phyloP scores from a whole-genome alignment of 2,329 filamentous ascomycete species.

The Berkeleyomyces rouxiae region DNA sequence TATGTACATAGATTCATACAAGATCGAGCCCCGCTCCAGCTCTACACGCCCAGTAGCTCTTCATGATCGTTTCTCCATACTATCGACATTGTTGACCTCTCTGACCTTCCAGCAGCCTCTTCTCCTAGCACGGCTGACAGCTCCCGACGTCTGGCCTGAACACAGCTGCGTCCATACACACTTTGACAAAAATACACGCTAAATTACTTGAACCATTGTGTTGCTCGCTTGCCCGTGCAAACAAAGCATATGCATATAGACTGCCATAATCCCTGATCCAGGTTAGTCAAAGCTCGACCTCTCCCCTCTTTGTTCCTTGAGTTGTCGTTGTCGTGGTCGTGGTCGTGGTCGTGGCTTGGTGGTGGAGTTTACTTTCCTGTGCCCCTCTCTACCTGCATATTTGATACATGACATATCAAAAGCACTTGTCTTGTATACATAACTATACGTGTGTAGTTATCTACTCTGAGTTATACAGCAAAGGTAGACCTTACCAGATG shows the following conservation, averaged over 20 bases:
- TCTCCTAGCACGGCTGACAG: background rate
- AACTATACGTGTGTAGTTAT: background rate
- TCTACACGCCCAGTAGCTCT: background rate
- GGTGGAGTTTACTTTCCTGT: background rate
- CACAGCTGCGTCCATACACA: background rate
- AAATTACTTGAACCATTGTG: background rate
- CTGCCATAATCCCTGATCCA: background rate
- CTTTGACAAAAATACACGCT: background rate
- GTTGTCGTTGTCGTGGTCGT: background rate
- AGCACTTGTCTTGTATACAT: background rate
- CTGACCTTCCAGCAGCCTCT: background rate
- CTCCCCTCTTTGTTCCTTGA: background rate
- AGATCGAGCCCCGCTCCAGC: background rate
- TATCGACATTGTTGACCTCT: too few species aligned
- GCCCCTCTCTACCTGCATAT: background rate
- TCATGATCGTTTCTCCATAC: background rate
- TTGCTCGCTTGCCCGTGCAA: background rate
- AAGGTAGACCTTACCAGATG: background rate
- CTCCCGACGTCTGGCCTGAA: background rate
- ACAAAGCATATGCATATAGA: background rate
- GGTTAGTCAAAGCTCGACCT: background rate
- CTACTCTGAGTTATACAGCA: background rate
- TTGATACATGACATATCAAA: background rate
- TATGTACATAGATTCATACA: background rate
- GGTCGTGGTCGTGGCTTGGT: background rate